These are phyloP conservation scores for Pseudopediastrum boryanum DNA, from an alignment of 139 green algal species.

Conservation along the genomic window DNA sequence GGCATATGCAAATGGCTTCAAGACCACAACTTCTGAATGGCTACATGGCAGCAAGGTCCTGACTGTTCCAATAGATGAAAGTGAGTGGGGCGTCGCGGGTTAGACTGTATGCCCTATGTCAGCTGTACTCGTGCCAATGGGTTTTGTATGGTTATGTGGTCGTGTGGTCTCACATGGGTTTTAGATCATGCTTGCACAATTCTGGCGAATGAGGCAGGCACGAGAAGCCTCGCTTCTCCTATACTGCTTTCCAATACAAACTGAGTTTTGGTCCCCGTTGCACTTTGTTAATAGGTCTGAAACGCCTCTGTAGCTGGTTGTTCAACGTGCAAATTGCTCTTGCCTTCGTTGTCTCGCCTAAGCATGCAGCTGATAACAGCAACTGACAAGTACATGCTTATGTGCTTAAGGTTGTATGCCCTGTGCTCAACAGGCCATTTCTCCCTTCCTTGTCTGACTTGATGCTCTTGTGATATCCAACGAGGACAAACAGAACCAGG, in stretches of 20 bases:
- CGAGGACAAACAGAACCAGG: too few species aligned
- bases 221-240: too few species aligned
- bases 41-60: conserved; percentile 17
- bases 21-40: conserved; percentile 63
- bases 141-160: background rate
- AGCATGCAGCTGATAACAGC: too few species aligned
- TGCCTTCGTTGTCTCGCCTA: too few species aligned
- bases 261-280: too few species aligned
- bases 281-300: too few species aligned
- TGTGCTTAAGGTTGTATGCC: conserved; percentile 10
- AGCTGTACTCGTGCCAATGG: background rate
- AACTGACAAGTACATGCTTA: background rate
- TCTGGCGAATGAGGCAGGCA: background rate
- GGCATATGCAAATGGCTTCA: conserved; percentile 72
- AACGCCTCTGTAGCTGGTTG: too few species aligned
- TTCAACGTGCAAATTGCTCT: too few species aligned
- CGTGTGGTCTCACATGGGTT: too few species aligned
- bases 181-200: too few species aligned
- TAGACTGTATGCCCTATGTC: background rate
- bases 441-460: background rate
- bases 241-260: too few species aligned
- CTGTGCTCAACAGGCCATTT: background rate
- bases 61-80: background rate
- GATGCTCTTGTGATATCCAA: background rate
- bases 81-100: background rate